A percentile compares a stretch with the other conserved stretches of the same genome.
phyloP scores from a whole-genome alignment of 768 basidiomycete species.

The Strobilomyces confusus region DNA sequence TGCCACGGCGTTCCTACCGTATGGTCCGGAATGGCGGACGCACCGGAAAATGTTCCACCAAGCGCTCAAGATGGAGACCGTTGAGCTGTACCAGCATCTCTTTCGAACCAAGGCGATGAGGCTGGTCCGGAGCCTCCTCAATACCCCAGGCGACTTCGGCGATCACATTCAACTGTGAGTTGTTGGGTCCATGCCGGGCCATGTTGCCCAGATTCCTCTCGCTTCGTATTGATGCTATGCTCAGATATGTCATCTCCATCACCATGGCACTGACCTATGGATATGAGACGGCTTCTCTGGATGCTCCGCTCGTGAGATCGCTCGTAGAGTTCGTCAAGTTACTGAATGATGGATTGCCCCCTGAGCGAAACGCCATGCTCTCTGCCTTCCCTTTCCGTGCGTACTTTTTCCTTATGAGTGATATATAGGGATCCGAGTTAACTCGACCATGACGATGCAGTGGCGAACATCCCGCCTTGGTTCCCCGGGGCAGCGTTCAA shows the following conservation, averaged over 20 bases:
- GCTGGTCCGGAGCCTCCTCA: conserved; percentile 18
- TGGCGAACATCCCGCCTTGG: conserved; percentile 27
- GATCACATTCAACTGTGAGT: conserved; percentile 23
- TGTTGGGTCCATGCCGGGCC: not conserved
- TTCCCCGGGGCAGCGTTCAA: conserved; percentile 30
- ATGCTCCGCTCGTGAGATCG: conserved; percentile 26
- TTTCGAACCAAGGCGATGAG: conserved; percentile 21
- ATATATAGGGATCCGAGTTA: not conserved
- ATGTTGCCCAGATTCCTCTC: too few relatives aligned
- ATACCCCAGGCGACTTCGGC: conserved; percentile 23
- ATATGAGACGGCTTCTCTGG: conserved; percentile 24
- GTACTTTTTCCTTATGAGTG: conserved; percentile 3
- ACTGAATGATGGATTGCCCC: conserved; percentile 21
- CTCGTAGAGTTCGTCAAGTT: conserved; percentile 22
- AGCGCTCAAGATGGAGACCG: conserved; percentile 18
- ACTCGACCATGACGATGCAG: conserved; percentile 13
- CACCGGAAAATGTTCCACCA: conserved; percentile 30
- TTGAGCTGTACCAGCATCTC: conserved; percentile 19
- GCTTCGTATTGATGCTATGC: not conserved
- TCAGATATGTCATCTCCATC: conserved; percentile 30
- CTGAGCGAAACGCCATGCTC: conserved; percentile 26
- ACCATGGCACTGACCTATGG: conserved; percentile 31
- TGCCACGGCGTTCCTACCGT: conserved; percentile 27
- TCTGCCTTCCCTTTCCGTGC: conserved; percentile 29
- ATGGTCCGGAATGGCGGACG: conserved; percentile 25